Evolutionary conservation across 2,329 filamentous ascomycete species (phyloP).

Genomic region (Emericellopsis atlantica): DNA sequence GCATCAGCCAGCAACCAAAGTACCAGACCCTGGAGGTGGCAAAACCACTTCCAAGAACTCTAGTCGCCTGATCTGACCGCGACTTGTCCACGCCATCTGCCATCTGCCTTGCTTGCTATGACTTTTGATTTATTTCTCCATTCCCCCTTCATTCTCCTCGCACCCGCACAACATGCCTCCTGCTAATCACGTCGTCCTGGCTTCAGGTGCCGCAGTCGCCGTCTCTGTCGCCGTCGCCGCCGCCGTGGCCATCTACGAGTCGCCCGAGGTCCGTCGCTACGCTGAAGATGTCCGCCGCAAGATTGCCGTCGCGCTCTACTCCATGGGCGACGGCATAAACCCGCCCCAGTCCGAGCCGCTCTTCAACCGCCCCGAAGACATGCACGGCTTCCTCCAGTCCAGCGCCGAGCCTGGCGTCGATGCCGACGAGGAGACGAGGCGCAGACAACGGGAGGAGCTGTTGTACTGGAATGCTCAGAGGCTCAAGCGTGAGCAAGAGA

Average conservation of each 20-base stretch:
- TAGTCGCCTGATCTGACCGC: background rate
- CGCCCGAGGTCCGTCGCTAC: constrained; percentile 48
- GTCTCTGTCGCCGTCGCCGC: constrained; percentile 43
- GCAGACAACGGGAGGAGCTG: constrained; percentile 50
- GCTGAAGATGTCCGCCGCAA: constrained; percentile 48
- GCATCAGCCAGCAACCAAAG: background rate
- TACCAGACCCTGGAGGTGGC: background rate
- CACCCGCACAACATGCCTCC: constrained; percentile 29
- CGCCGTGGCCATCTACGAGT: constrained; percentile 50
- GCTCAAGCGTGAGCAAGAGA: constrained; percentile 30
- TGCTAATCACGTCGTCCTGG: constrained; percentile 40
- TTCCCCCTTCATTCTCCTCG: background rate
- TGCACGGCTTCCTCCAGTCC: constrained; percentile 47
- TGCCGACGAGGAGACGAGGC: constrained; percentile 48
- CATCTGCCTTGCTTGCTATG: background rate
- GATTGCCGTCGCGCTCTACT: constrained; percentile 46
- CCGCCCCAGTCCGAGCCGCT: constrained; percentile 36
- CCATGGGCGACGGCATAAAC: constrained; percentile 43
- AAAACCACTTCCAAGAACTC: background rate
- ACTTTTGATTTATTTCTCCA: background rate
- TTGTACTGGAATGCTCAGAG: constrained; percentile 52
- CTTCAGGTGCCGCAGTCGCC: constrained; percentile 45
- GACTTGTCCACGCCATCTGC: background rate
- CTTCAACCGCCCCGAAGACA: constrained; percentile 55
- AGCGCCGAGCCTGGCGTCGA: constrained; percentile 37